Evolutionary conservation across 345 rosid genomes (phyloP).

Genomic region (Citrus sinensis): DNA sequence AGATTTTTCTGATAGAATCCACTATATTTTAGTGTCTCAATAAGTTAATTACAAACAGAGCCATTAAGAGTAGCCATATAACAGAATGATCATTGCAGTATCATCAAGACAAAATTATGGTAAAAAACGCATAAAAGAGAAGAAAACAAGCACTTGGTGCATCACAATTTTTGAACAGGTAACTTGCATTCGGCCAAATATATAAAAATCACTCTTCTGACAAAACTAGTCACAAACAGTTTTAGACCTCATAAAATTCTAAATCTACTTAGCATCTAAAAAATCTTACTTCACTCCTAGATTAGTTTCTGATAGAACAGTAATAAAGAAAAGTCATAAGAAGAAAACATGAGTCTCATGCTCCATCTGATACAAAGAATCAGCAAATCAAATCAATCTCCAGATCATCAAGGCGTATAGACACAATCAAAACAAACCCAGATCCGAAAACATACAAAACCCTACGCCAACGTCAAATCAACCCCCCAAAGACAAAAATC

Average conservation of each 20-base stretch:
- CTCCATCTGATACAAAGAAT: neutral
- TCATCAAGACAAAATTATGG: neutral
- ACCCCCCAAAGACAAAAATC: neutral
- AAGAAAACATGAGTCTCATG: too few relatives aligned
- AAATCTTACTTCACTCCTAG: too few relatives aligned
- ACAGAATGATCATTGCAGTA: neutral
- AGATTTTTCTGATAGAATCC: neutral
- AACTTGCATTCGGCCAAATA: neutral
- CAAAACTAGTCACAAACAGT: neutral
- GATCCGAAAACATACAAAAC: slow-evolving; percentile 20
- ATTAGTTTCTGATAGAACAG: too few relatives aligned
- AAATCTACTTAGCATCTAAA: neutral
- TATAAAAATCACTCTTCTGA: neutral
- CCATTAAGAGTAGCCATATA: neutral
- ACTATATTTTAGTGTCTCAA: neutral
- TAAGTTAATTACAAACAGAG: neutral
- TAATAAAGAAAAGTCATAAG: too few relatives aligned
- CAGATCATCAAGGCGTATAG: neutral
- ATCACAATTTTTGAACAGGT: neutral
- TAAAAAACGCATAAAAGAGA: neutral
- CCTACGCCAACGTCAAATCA: neutral
- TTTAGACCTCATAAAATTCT: neutral
- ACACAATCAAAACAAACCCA: slow-evolving; percentile 4
- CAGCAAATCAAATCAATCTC: neutral
- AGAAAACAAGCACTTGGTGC: neutral